A percentile compares a stretch with the other conserved stretches of the same genome.
These are phyloP conservation scores for Phlebiopsis flavidoalba DNA, from an alignment of 768 basidiomycete genomes.

Conservation along the genomic window DNA sequence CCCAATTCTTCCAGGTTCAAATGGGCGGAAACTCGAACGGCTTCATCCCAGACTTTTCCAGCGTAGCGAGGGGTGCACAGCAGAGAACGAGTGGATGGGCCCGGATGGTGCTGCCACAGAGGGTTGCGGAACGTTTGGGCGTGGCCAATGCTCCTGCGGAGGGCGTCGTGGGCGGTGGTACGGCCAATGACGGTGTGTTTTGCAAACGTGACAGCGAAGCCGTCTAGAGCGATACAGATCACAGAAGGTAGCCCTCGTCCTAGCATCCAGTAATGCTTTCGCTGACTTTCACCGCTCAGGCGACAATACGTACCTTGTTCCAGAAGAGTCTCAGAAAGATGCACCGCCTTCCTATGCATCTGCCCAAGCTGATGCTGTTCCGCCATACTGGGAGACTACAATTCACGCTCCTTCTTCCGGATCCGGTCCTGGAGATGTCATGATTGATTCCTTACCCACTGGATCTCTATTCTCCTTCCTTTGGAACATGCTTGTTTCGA, in stretches of 20 bases:
- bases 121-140: slow-evolving; percentile 51
- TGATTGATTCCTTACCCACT: slow-evolving; percentile 88
- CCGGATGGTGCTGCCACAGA: slow-evolving; percentile 57
- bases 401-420: slow-evolving; percentile 75
- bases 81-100: slow-evolving; percentile 24
- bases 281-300: slow-evolving; percentile 34
- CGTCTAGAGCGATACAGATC: slow-evolving; percentile 40
- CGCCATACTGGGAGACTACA: slow-evolving; percentile 96
- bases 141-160: slow-evolving; percentile 18
- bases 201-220: slow-evolving; percentile 90
- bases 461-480: slow-evolving; percentile 70
- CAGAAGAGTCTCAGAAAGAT: slow-evolving; percentile 79
- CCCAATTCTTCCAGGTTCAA: slow-evolving; percentile 20
- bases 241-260: slow-evolving; percentile 38
- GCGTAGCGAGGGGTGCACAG: background rate
- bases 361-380: slow-evolving; percentile 93
- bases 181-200: slow-evolving; percentile 93
- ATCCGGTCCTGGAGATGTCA: slow-evolving; percentile 55
- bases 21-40: slow-evolving; percentile 65
- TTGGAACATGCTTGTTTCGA: slow-evolving; percentile 78
- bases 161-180: slow-evolving; percentile 51
- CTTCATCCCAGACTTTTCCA: slow-evolving; percentile 30
- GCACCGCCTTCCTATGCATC: slow-evolving; percentile 89
- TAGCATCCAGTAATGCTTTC: background rate
- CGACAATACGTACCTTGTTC: slow-evolving; percentile 68